phyloP scores from a whole-genome alignment of 495 filamentous ascomycete genomes.

The Glarea lozoyensis region DNA sequence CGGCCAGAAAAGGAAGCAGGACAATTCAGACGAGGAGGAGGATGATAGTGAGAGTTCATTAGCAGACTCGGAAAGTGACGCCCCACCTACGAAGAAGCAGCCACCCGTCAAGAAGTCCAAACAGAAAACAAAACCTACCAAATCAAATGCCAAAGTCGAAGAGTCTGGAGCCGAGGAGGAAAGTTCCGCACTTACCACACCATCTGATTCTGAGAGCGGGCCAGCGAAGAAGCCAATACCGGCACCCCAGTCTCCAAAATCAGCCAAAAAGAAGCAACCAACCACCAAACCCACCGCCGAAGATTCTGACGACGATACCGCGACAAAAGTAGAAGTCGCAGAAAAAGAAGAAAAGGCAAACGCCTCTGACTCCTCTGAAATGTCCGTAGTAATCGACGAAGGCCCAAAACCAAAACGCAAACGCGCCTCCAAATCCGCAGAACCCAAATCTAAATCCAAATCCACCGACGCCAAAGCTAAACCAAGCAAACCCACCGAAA shows the following conservation, averaged over 20 bases:
- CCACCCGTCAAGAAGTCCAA: not conserved
- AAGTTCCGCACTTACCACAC: constrained; percentile 1
- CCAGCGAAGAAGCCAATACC: not conserved
- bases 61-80: constrained; percentile 1
- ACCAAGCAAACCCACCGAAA: constrained; percentile 7
- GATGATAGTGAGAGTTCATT: constrained; percentile 6
- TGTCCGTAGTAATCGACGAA: constrained; percentile 71
- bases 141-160: constrained; percentile 18
- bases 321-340: not conserved
- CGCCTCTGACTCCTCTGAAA: constrained; percentile 70
- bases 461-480: constrained; percentile 21
- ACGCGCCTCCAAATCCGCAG: constrained; percentile 14
- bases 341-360: constrained; percentile 28
- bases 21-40: constrained; percentile 1
- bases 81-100: not conserved
- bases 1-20: constrained; percentile 6
- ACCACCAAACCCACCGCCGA: constrained; percentile 7
- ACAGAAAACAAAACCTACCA: constrained; percentile 11
- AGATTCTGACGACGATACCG: constrained; percentile 8
- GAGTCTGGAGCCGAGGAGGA: constrained; percentile 20
- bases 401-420: constrained; percentile 34
- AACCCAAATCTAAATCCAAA: constrained; percentile 24
- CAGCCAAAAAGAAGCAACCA: not conserved
- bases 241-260: not conserved
- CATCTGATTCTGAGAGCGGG: not conserved